Evolutionary conservation across 2,329 filamentous ascomycete genomes (phyloP).

Genomic region (Aphanocladium album): DNA sequence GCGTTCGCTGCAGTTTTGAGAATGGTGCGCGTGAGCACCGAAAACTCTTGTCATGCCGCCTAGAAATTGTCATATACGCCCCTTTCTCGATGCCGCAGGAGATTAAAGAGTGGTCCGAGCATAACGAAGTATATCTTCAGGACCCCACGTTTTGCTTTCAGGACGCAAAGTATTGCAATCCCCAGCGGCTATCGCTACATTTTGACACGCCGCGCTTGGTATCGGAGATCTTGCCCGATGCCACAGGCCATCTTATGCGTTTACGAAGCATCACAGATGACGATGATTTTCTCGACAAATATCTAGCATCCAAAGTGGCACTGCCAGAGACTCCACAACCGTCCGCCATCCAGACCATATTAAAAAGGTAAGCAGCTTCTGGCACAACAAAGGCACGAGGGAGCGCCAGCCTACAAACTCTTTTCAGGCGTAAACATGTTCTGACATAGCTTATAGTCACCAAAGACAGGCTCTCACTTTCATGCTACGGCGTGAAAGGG

Average conservation of each 20-base stretch:
- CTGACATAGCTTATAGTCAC: constrained; percentile 20
- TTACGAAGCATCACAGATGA: constrained; percentile 10
- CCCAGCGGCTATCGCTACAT: constrained; percentile 27
- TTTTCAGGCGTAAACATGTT: too few relatives aligned
- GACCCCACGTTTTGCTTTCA: constrained; percentile 26
- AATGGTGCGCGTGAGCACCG: not conserved
- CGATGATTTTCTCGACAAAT: constrained; percentile 21
- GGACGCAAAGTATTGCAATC: constrained; percentile 30
- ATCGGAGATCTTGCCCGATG: not conserved
- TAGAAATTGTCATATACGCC: constrained; percentile 28
- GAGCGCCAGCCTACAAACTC: too few relatives aligned
- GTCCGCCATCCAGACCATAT: constrained; percentile 17
- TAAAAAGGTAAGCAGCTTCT: constrained; percentile 21
- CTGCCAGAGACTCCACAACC: constrained; percentile 27
- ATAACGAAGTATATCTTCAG: constrained; percentile 29
- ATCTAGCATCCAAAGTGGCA: constrained; percentile 21
- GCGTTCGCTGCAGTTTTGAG: not conserved
- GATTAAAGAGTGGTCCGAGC: constrained; percentile 26
- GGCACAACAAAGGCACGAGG: too few relatives aligned
- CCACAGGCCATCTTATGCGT: not conserved
- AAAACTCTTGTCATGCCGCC: not conserved
- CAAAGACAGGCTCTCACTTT: constrained; percentile 41
- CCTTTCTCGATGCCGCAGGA: constrained; percentile 22
- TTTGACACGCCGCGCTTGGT: not conserved
- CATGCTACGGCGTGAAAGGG: constrained; percentile 33